Evolutionary conservation across 345 rosid species (phyloP).

Genomic region (Orychophragmus violaceus): DNA sequence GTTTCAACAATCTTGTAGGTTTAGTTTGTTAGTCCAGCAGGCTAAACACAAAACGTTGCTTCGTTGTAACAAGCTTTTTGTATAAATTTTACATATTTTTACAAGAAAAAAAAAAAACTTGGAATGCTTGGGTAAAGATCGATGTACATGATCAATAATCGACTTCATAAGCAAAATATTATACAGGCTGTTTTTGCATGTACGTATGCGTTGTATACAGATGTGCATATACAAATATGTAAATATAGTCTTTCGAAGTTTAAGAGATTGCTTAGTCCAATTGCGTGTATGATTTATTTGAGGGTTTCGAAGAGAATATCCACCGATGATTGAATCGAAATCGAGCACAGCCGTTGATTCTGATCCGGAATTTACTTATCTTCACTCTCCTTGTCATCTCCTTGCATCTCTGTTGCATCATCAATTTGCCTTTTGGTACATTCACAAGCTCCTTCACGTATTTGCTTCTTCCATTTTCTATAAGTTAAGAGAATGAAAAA

Average conservation of each 20-base stretch:
- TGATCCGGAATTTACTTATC: slow-evolving; percentile 53
- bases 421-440: slow-evolving; percentile 34
- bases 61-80: too few relatives aligned
- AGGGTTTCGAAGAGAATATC: slow-evolving; percentile 43
- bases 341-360: slow-evolving; percentile 53
- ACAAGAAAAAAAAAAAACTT: too few relatives aligned
- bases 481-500: not conserved
- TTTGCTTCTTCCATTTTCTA: slow-evolving; percentile 39
- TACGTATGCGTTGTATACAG: too few relatives aligned
- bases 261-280: slow-evolving; percentile 27
- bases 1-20: too few relatives aligned
- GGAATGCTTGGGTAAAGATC: too few relatives aligned
- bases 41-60: too few relatives aligned
- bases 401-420: slow-evolving; percentile 40
- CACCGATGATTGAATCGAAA: slow-evolving; percentile 45
- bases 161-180: too few relatives aligned
- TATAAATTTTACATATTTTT: too few relatives aligned
- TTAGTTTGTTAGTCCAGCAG: too few relatives aligned
- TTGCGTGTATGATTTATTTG: slow-evolving; percentile 42
- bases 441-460: slow-evolving; percentile 35
- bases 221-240: not conserved
- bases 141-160: too few relatives aligned
- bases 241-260: not conserved
- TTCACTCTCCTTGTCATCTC: slow-evolving; percentile 47
- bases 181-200: too few relatives aligned